Evolutionary conservation across 2,329 filamentous ascomycete genomes (phyloP).

Genomic region (Phialophora tarda): DNA sequence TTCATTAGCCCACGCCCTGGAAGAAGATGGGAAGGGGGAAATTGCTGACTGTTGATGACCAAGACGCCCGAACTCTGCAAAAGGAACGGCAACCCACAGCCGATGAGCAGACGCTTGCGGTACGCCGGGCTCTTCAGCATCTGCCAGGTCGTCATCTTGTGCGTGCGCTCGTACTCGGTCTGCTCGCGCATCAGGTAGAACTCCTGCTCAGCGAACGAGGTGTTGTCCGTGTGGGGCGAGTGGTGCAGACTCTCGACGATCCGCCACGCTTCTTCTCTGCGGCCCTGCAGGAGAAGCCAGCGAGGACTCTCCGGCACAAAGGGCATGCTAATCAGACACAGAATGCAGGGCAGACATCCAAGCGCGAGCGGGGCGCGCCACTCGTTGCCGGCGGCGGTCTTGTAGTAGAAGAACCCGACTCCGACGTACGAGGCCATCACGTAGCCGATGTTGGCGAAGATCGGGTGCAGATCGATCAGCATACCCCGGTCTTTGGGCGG

Average conservation of each 20-base stretch:
- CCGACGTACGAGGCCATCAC: conserved; percentile 13
- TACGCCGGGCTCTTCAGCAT: conserved; percentile 50
- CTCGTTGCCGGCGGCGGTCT: conserved; percentile 12
- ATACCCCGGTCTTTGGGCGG: conserved; percentile 24
- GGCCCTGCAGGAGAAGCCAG: conserved; percentile 40
- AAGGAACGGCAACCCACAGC: conserved; percentile 2
- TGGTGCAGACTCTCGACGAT: conserved; percentile 51
- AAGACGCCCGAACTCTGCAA: conserved; percentile 42
- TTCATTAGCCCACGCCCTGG: background rate
- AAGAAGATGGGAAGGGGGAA: background rate
- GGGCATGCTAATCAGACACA: conserved; percentile 36
- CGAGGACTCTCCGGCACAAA: conserved; percentile 54
- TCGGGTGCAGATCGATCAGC: conserved; percentile 23
- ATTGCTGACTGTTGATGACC: conserved; percentile 47
- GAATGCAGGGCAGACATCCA: conserved; percentile 13
- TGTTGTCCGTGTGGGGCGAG: conserved; percentile 46
- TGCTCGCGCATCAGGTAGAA: conserved; percentile 45
- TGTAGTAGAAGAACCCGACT: conserved; percentile 14
- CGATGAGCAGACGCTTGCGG: conserved; percentile 41
- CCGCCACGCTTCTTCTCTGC: conserved; percentile 40
- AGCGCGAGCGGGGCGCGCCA: conserved; percentile 32
- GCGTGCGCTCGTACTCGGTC: conserved; percentile 12
- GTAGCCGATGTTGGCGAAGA: conserved; percentile 12
- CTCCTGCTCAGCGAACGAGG: conserved; percentile 45
- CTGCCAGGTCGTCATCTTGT: conserved; percentile 42